Evolutionary conservation across 192 early-diverging fungal species (phyloP), one percentile per base, ranked within the genome.

Genomic region (Umbelopsis sp.): DNA sequence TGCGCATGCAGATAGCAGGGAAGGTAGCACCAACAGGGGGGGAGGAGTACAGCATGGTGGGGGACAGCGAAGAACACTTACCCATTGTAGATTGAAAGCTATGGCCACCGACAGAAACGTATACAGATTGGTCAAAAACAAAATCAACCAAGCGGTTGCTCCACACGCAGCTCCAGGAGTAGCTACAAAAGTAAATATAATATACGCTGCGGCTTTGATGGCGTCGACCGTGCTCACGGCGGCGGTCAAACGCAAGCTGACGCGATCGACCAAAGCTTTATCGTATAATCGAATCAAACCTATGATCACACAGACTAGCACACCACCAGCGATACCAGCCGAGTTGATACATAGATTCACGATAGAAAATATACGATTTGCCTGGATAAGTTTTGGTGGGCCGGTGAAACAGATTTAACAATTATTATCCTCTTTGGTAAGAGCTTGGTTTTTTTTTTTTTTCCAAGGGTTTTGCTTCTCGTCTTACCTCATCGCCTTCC

Each of bases 11-110:
- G 18, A 49, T 21, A 21, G 20, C 48, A 21, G 48, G 48, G 20
- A 49, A 49, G n/a, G 37, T 41, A 41, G 10, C 37, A 41, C 37
- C 37, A 41, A 41, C 37, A 41, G 37, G 37, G 37, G 37, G 37
- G 37, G 37, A 10, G 2, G 37, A 10, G 6, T 6, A 41, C 27
- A 30, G 27, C 27, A 30, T 30, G 20, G 8, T 1, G 27, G 30
- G 45, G 64, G 20, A 65, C n/a, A 47, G 15, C 44, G 23, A 20
- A 23, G 23, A 10, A 10, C 12, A 68, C 68, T 53, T 46, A 69
- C 68, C 68, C 68, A 69, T 50, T 69, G 68, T 9, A 69, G 49
- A 49, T 69, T 69, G 49, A 69, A 69, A 15, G 68, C 68, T 25
- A 69, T 69, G 20, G 68, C 68, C 20, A 69, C 68, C 4, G 68